Evolutionary conservation across 495 filamentous ascomycete genomes (phyloP).

Genomic region (Talaromyces nanjingensis): DNA sequence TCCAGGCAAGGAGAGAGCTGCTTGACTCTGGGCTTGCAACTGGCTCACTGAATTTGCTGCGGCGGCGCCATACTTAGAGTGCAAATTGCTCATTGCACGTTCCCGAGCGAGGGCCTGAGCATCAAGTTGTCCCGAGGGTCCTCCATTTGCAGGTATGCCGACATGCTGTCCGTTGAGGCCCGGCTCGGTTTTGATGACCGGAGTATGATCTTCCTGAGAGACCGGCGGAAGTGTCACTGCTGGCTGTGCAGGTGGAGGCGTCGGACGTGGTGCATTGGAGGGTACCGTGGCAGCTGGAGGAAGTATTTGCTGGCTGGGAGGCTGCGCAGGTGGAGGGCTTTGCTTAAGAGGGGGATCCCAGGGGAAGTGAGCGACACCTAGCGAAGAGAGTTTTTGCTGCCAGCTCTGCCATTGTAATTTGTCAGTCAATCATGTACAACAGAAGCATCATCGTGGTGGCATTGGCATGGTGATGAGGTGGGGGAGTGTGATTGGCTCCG

Average conservation of each 20-base stretch:
- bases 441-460: not conserved
- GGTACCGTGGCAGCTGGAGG: constrained; percentile 47
- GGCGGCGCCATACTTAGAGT: constrained; percentile 61
- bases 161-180: constrained; percentile 44
- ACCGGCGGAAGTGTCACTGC: constrained; percentile 22
- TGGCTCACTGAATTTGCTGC: constrained; percentile 66
- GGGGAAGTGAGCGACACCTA: constrained; percentile 80
- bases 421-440: constrained; percentile 13
- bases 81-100: constrained; percentile 60
- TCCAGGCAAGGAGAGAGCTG: constrained; percentile 31
- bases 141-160: constrained; percentile 29
- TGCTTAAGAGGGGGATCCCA: constrained; percentile 69
- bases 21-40: constrained; percentile 42
- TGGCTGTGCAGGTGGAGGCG: constrained; percentile 23
- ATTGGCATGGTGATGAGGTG: not conserved
- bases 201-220: constrained; percentile 27
- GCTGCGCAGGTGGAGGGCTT: constrained; percentile 35
- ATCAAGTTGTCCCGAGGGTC: constrained; percentile 29
- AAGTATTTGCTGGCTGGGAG: constrained; percentile 36
- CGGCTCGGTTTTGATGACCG: constrained; percentile 70
- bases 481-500: not conserved
- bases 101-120: constrained; percentile 47
- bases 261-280: constrained; percentile 44
- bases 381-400: constrained; percentile 80
- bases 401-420: constrained; percentile 60